Evolutionary conservation across 1,284 basidiomycete species (phyloP).

Genomic region (Heterobasidion occidentale): DNA sequence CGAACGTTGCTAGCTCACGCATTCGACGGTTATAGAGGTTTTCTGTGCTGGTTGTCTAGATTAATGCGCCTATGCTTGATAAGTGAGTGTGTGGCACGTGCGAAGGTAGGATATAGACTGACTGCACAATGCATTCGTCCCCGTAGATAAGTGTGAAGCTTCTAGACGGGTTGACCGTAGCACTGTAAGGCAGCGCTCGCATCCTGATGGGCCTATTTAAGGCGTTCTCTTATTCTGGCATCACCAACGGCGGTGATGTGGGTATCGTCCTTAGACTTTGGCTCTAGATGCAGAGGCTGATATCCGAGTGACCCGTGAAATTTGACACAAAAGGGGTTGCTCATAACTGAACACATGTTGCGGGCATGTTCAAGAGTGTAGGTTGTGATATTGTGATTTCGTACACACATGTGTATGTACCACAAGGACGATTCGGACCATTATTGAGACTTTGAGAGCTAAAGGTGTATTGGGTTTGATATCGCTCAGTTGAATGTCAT

Average conservation of each 20-base stretch:
- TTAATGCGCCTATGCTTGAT: not conserved
- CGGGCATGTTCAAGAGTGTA: too few relatives aligned
- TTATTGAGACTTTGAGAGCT: too few relatives aligned
- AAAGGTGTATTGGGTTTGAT: too few relatives aligned
- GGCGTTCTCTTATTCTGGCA: not conserved
- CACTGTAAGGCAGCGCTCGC: not conserved
- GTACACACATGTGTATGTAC: too few relatives aligned
- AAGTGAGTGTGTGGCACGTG: not conserved
- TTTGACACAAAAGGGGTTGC: too few relatives aligned
- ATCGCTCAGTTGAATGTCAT: too few relatives aligned
- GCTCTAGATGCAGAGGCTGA: too few relatives aligned
- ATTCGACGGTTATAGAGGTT: not conserved
- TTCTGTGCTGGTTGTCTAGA: not conserved
- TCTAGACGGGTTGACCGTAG: not conserved
- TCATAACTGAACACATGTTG: too few relatives aligned
- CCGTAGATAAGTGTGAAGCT: not conserved
- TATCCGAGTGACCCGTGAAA: too few relatives aligned
- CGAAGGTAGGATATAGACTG: not conserved
- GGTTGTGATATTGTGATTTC: too few relatives aligned
- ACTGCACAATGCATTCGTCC: not conserved
- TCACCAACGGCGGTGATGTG: not conserved
- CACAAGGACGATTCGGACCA: too few relatives aligned
- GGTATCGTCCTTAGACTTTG: too few relatives aligned
- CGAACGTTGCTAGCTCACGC: slow-evolving; percentile 18
- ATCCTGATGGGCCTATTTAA: not conserved